These are phyloP conservation scores for Carpinus fangiana DNA, from an alignment of 306 rosid species.

Conservation along the genomic window DNA sequence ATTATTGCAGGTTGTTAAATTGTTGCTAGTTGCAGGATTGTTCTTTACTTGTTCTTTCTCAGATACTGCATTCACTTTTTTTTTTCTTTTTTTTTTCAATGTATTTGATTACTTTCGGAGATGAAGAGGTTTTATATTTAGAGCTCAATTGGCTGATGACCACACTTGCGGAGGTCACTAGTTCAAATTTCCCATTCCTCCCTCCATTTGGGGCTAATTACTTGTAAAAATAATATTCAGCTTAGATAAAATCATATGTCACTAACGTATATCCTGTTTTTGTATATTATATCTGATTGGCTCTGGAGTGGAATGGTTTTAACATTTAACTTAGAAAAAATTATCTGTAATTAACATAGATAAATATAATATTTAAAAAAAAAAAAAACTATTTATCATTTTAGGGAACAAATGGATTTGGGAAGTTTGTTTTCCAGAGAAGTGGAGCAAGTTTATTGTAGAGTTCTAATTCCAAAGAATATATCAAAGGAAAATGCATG, in stretches of 20 bases:
- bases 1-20: not conserved
- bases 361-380: not conserved
- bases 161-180: no score
- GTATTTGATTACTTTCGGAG: not conserved
- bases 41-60: not conserved
- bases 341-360: not conserved
- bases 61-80: not conserved
- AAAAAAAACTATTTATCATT: not conserved
- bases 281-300: not conserved
- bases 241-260: not conserved
- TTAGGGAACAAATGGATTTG: not conserved
- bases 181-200: no score
- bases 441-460: not conserved
- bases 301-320: not conserved
- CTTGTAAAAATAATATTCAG: not conserved
- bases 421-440: not conserved
- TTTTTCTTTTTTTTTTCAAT: not conserved
- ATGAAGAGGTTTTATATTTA: not conserved
- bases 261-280: not conserved
- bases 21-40: not conserved
- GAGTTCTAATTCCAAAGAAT: not conserved
- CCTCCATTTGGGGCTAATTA: no score
- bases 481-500: not conserved
- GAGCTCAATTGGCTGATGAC: no score
- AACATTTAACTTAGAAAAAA: not conserved